Evolutionary conservation across 2,329 filamentous ascomycete species (phyloP).

Genomic region (Alternaria ventricosa): DNA sequence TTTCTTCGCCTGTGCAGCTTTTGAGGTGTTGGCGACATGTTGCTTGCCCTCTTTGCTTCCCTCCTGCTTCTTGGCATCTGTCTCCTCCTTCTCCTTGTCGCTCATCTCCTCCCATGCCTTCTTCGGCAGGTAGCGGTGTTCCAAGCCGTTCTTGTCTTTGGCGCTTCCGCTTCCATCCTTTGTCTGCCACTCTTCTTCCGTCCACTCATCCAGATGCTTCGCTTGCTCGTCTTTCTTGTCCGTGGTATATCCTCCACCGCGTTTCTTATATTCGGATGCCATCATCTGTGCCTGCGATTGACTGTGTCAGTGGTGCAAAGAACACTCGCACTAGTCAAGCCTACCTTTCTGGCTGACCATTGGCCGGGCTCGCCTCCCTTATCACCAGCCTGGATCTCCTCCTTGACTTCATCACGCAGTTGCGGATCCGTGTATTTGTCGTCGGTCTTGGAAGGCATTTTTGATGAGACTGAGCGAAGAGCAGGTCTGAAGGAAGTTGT

Average conservation of each 20-base stretch:
- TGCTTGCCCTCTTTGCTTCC: constrained; percentile 46
- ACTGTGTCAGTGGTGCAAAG: background rate
- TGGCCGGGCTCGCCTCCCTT: constrained; percentile 58
- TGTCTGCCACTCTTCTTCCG: constrained; percentile 58
- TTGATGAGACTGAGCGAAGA: background rate
- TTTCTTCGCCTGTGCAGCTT: constrained; percentile 4
- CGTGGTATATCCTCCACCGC: constrained; percentile 56
- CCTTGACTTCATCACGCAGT: constrained; percentile 55
- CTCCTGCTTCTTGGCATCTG: constrained; percentile 54
- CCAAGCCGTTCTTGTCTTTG: constrained; percentile 44
- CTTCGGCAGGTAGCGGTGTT: constrained; percentile 43
- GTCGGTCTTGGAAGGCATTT: constrained; percentile 50
- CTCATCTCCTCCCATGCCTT: constrained; percentile 58
- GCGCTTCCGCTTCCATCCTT: constrained; percentile 56
- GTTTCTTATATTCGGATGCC: constrained; percentile 57
- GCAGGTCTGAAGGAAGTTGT: background rate
- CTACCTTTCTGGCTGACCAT: constrained; percentile 58
- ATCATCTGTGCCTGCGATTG: constrained; percentile 53
- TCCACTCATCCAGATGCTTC: constrained; percentile 55
- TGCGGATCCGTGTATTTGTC: constrained; percentile 58
- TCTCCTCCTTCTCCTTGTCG: constrained; percentile 45
- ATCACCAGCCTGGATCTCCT: constrained; percentile 54
- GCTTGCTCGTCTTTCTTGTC: constrained; percentile 54
- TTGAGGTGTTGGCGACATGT: constrained; percentile 6
- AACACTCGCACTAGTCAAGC: background rate